These are phyloP conservation scores for Leishmania guyanensis DNA, from an alignment of 208 protist species.

Conservation along the genomic window DNA sequence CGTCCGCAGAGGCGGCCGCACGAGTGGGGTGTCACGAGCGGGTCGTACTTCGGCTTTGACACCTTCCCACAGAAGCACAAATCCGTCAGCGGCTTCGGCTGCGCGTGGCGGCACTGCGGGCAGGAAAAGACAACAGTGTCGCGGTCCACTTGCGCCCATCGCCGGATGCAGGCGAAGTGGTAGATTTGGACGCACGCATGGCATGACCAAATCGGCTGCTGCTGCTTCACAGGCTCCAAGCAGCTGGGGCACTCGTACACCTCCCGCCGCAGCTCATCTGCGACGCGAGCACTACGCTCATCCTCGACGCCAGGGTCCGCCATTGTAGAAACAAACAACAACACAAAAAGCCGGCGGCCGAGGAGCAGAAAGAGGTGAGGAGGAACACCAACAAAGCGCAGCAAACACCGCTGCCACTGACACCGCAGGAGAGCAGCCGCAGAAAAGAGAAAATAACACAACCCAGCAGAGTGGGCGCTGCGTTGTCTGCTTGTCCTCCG, in stretches of 20 bases:
- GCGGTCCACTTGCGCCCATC: slow-evolving; percentile 46
- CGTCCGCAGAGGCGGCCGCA: slow-evolving; percentile 71
- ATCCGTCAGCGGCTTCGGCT: slow-evolving; percentile 34
- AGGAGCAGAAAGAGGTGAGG: background rate
- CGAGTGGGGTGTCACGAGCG: slow-evolving; percentile 76
- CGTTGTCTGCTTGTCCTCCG: background rate
- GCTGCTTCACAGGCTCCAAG: slow-evolving; percentile 52
- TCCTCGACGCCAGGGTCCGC: background rate
- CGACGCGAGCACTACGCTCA: slow-evolving; percentile 30
- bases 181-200: slow-evolving; percentile 62
- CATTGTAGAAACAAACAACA: background rate
- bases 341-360: background rate
- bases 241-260: slow-evolving; percentile 75
- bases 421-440: too few species aligned
- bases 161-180: slow-evolving; percentile 72
- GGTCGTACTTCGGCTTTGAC: slow-evolving; percentile 59
- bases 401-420: background rate
- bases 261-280: slow-evolving; percentile 43
- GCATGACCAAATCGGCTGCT: slow-evolving; percentile 64
- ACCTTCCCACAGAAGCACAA: slow-evolving; percentile 78
- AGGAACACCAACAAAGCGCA: background rate
- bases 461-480: background rate
- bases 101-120: slow-evolving; percentile 55
- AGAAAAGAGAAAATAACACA: background rate
- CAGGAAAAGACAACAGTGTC: slow-evolving; percentile 34